Base-by-base conservation (phyloP, 805 yeast genomes). In the Blastobotrys parvus region DNA sequence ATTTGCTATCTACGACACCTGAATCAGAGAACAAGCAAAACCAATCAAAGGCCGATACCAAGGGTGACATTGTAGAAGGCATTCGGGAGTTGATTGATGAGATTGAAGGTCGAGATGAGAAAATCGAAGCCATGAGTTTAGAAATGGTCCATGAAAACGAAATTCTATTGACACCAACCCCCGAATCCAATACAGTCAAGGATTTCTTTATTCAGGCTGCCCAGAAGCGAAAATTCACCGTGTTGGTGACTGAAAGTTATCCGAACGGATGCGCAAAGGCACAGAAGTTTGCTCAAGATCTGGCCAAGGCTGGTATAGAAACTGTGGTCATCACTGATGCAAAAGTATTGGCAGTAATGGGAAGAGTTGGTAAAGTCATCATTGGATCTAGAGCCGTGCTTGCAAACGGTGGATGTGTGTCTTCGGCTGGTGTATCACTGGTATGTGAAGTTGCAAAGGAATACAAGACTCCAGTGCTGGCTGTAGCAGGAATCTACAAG, bases 381-480 rank as follows among this genome's bases (percentile, higher is more conserved):
- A 76, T 94, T 42, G 97, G 97, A 31, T 82, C 97, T 3, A 75
- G 84, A 48, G 78, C 95, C 0, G 97, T 92, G 3, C 83, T 92
- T 60, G 95, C 95, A 42, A 92, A 92, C 58, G 99, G 99, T 47
- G 97, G 97, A 8, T 83, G 95, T 51, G 76, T 87, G 39, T 78
- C 95, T 2, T 77, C 82, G 20, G 78, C 94, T 1, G 99, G 98
- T 42, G 95, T 85, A 22, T 84, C 95, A 22, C 75, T 88, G 39
- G 96, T 88, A 8, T 89, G 94, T 52, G 95, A 89, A 64, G 85
- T 95, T 65, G 99, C 99, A 21, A 85, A 84, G 59, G 95, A 86
- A 58, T 90, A 85, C 62, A 76, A 78, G 58, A 90, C 96, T n/a
- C 98, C 98, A 0, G 97, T 92, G 3, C 83, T 92, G 60, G 89